These are phyloP conservation scores for Solanum medicagineum DNA, from an alignment of 257 asterid genomes.

Conservation along the genomic window DNA sequence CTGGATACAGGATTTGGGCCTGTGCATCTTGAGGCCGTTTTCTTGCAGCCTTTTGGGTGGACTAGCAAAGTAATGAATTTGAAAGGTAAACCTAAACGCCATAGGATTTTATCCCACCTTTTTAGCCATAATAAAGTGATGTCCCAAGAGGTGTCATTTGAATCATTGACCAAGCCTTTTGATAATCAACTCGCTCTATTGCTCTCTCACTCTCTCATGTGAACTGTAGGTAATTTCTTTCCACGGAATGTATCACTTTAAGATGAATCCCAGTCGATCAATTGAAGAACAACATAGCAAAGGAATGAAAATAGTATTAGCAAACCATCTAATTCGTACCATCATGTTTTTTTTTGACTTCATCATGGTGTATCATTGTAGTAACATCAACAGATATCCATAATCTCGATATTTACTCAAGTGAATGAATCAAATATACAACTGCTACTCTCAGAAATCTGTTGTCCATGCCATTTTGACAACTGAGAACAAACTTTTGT, in stretches of 20 bases:
- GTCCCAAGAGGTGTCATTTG: not conserved
- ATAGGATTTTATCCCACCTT: not conserved
- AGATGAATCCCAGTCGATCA: not conserved
- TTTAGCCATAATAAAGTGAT: not conserved
- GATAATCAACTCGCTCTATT: not conserved
- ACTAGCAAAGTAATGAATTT: not conserved
- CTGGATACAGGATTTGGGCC: not conserved
- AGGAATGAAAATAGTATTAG: not conserved
- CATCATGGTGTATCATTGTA: not conserved
- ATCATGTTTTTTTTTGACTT: not conserved
- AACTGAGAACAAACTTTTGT: not conserved
- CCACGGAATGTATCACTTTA: not conserved
- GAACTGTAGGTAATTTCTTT: not conserved
- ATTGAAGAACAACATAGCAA: not conserved
- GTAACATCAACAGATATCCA: not conserved
- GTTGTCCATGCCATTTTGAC: not conserved
- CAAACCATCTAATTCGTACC: not conserved
- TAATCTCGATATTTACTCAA: not conserved
- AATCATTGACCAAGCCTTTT: not conserved
- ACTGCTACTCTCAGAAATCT: not conserved
- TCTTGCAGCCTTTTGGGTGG: not conserved
- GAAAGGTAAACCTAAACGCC: not conserved
- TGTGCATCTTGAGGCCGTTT: not conserved
- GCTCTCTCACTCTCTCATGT: not conserved
- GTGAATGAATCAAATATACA: not conserved